phyloP scores from a whole-genome alignment of 768 basidiomycete genomes.

The Boletus patriciae region DNA sequence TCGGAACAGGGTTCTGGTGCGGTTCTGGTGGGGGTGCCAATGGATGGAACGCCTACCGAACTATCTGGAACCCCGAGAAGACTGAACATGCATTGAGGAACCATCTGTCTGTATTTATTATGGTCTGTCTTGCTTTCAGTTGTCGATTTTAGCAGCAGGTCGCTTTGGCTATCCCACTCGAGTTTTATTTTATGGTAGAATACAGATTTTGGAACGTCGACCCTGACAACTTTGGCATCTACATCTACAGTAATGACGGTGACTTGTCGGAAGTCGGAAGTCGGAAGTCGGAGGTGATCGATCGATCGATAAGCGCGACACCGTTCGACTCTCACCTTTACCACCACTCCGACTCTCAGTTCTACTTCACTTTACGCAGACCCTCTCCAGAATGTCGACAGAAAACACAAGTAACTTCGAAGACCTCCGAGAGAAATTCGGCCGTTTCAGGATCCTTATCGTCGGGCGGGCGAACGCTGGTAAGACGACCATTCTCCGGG shows the following conservation, averaged over 20 bases:
- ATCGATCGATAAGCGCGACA: not conserved
- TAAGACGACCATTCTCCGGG: conserved; percentile 4
- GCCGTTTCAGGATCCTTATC: not conserved
- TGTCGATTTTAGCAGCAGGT: not conserved
- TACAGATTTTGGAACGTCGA: no score
- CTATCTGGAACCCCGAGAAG: not conserved
- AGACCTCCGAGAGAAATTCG: no score
- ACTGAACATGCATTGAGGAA: not conserved
- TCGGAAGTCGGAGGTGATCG: no score
- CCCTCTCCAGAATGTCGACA: no score
- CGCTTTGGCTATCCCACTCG: not conserved
- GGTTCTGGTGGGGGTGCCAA: not conserved
- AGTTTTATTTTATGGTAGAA: not conserved
- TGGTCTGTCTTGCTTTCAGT: not conserved
- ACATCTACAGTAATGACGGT: no score
- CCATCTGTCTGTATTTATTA: conserved; percentile 7
- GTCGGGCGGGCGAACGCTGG: conserved; percentile 7
- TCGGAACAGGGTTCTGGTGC: no score
- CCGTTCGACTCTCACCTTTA: not conserved
- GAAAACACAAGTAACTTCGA: no score
- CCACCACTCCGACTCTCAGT: not conserved
- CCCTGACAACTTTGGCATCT: no score
- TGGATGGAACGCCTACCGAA: conserved; percentile 4
- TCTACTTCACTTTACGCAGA: not conserved
- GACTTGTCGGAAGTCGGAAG: no score